Evolutionary conservation across 306 rosid species (phyloP), one percentile per base, ranked within the genome.

Genomic region (Cercis canadensis): DNA sequence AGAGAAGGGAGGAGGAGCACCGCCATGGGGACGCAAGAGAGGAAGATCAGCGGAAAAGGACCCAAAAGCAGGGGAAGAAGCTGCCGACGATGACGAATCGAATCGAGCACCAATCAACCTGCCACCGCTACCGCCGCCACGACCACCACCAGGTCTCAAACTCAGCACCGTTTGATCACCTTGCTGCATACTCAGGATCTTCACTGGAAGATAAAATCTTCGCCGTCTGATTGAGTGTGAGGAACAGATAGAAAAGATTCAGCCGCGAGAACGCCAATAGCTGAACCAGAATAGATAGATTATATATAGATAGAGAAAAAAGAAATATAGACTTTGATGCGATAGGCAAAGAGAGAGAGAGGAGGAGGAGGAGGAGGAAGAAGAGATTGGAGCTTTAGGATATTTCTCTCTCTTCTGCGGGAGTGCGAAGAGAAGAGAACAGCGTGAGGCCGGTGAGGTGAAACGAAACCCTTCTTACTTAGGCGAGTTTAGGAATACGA

Each of bases 81-180:
- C 39, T 2, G 86, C 11, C 0, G 92, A 75, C 0, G 92, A 86
- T 5, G 90, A 88, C 5, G 88, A 78, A 5, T 90, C 93, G 37
- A 82, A 85, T 81, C 97, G 85, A 80, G 90, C 78, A 83, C 82
- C 96, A 81, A 82, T 86, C 70, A 83, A 84, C 79, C 97, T 82
- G 79, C 49, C 78, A 24, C 88, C 82, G 33, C 96, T 80, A 69
- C 96, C 89, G 78, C 93, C 89, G 80, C 96, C 90, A 68, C 96
- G 92, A 73, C 99, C 97, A 78, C 99, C 99, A 72, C 99, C 99
- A 86, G 99, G 99, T 86, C 99, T 95, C 92, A 95, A 95, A 85
- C 93, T 88, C n/a, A 88, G 68, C 56, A 75, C 84, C 81, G 87
- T 80, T 72, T 85, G 96, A 89, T 92, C 97, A 92, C 86, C 86